phyloP scores from a whole-genome alignment of 2,329 filamentous ascomycete species.

The Fusarium falciforme region DNA sequence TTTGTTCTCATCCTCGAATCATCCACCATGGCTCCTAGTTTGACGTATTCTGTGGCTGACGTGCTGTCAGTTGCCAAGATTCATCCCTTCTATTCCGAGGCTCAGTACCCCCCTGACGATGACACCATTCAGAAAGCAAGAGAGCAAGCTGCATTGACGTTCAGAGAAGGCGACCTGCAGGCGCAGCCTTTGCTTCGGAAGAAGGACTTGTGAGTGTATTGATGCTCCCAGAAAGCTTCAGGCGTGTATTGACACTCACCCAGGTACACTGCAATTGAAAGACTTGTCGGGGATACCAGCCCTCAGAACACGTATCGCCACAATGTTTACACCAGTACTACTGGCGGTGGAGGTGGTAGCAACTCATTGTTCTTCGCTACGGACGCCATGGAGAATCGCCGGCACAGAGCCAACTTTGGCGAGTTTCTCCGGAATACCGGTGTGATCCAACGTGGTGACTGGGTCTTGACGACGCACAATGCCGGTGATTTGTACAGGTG shows the following conservation, averaged over 20 bases:
- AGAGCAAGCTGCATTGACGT: slow-evolving; percentile 3
- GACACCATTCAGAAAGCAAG: slow-evolving; percentile 6
- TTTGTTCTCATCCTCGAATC: background rate
- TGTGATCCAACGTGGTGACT: slow-evolving; percentile 50
- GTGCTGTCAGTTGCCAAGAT: slow-evolving; percentile 49
- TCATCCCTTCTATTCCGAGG: slow-evolving; percentile 51
- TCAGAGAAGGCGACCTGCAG: background rate
- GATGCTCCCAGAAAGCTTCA: accelerated
- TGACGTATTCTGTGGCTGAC: slow-evolving; percentile 42
- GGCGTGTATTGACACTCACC: background rate
- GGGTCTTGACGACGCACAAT: slow-evolving; percentile 53
- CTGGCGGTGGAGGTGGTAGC: slow-evolving; percentile 52
- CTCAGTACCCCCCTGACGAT: slow-evolving; percentile 47
- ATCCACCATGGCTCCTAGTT: slow-evolving; percentile 12
- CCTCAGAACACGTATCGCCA: slow-evolving; percentile 52
- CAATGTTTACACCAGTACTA: slow-evolving; percentile 53
- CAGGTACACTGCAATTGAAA: slow-evolving; percentile 50
- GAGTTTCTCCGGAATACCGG: slow-evolving; percentile 45
- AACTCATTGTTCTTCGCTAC: slow-evolving; percentile 54
- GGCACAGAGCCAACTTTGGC: slow-evolving; percentile 51
- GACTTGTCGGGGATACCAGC: slow-evolving; percentile 50
- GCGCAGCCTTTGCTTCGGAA: slow-evolving; percentile 37
- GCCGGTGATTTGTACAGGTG: slow-evolving; percentile 54
- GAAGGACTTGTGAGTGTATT: slow-evolving; percentile 34
- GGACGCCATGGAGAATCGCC: slow-evolving; percentile 54